Base-by-base conservation (phyloP, 352 stramenopile species). In the Aphanomyces astaci region DNA sequence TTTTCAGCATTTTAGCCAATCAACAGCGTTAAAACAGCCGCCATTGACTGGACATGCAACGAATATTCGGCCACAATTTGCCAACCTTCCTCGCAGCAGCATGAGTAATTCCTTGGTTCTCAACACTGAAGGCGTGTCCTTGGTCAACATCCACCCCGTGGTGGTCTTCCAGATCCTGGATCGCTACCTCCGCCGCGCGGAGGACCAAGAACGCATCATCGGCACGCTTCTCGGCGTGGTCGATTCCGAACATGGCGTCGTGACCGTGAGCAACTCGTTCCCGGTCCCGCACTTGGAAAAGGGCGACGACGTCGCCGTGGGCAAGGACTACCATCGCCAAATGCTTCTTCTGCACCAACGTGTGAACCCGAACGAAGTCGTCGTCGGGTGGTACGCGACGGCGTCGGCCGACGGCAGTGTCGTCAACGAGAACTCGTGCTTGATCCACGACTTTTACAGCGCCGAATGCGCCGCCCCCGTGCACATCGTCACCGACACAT, bases 401-500 rank as follows among this genome's bases (percentile, higher is more conserved):
- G 59, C 75, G 13, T 78, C 80, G n/a, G 75, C 71, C 43, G 72
- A 74, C 62, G 78, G 70, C 60, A 76, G 82, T 53, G 76, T 77
- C 73, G 81, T 98, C 64, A 90, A 97, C 68, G 94, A 99, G 72
- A 95, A 97, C 66, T 96, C 93, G 59, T 96, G 87, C 54, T 82
- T 98, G 56, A 98, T 99, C 85, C 96, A 99, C 78, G 94, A 98
- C 72, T 99, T 98, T 78, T 99, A 98, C 82, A 89, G 90, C 64
- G 87, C 84, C 46, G 92, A 98, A 73, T 97, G 93, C 62, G 83
- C 92, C 64, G 78, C 89, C 73, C 88, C 90, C 28, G 86, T 98
- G 68, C 96, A 99, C 82, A 73, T 99, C 28, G 93, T 98, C 15
- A 84, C 98, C 4, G 95, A 98, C 78, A 98, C 95, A 49, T 84